Evolutionary conservation across 2,329 filamentous ascomycete species (phyloP), one percentile per base, ranked within the genome.

Genomic region (Colletotrichum nymphaeae): DNA sequence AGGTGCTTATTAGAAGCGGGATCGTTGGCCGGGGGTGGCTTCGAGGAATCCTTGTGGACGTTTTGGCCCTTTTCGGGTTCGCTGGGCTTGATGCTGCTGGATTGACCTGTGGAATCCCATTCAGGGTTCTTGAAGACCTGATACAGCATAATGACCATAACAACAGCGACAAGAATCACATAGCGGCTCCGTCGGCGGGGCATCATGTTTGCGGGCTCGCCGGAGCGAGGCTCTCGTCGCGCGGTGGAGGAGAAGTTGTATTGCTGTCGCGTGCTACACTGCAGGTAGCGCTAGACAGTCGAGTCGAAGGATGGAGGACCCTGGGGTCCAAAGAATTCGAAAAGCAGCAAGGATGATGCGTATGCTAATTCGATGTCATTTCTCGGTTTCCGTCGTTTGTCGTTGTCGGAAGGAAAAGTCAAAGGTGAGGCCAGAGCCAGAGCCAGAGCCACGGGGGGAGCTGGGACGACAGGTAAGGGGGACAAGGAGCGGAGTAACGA

Each of bases 161-260:
- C 79, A 74, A 88, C 81, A 67, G 90, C 87, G 76, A 88, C 87
- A 74, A 90, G 79, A 42, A 90, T 80, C 74, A 92, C 91, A 70
- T 91, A 84, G 72, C 91, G 88, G 78, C 92, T 92, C 79, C 91
- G 86, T 77, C 92, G 86, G 64, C 91, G 89, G 71, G 89, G 81
- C 87, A 93, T 91, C 77, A 78, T 81, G 76, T 26, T 46, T 55
- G 53, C 52, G n/a, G 42, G 58, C 53, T 56, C 24, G 70, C 66
- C 73, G 70, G 22, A 32, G 57, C 72, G 58, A 67, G 69, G 53
- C 58, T 72, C 55, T 46, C 30, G 32, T 22, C 12, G 12, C 14
- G 56, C 22, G 46, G 49, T 58, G 42, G 53, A 24, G 7, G 66
- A 30, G 42, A 49, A 49, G 42, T 9, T 49, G 19, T 30, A 55